A percentile compares a stretch with the other conserved stretches of the same genome.
Conservation (phyloP, 805 yeast genomes). For the fission yeast (Schizosaccharomyces pombe) region DNA sequence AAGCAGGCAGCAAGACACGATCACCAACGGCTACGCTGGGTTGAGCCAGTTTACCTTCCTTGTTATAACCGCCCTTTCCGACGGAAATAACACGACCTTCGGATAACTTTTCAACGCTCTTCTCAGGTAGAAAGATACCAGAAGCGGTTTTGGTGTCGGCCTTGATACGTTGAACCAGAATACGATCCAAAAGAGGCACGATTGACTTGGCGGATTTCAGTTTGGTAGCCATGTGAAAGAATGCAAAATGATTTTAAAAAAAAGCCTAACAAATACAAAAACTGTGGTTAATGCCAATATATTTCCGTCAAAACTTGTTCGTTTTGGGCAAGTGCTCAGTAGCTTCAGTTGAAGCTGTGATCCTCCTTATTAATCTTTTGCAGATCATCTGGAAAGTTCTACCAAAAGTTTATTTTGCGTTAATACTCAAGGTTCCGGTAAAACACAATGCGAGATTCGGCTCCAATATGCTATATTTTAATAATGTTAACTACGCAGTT, state of each 20-base stretch:
- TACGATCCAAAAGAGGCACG: conserved; percentile 86
- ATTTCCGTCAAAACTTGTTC: too few species aligned
- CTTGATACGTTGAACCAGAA: conserved; percentile 80
- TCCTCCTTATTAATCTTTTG: neutral
- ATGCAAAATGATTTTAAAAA: too few species aligned
- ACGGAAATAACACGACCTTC: conserved; percentile 81
- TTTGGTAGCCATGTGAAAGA: conserved; percentile 19
- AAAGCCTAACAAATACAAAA: too few species aligned
- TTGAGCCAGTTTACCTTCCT: conserved; percentile 46
- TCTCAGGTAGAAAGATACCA: conserved; percentile 85
- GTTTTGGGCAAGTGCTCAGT: neutral
- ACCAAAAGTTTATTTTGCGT: neutral
- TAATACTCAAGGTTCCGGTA: too few species aligned
- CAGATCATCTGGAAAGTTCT: neutral
- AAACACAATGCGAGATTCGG: too few species aligned
- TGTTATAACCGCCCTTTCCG: conserved; percentile 75
- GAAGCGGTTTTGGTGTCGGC: conserved; percentile 79
- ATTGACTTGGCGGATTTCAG: conserved; percentile 66
- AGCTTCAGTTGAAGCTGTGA: neutral
- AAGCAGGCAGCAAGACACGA: conserved; percentile 77
- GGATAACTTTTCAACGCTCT: conserved; percentile 81
- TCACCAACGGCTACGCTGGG: conserved; percentile 76
- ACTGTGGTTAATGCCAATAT: too few species aligned
- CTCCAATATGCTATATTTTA: too few species aligned
- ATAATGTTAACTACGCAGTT: too few species aligned